Percentiles rank a stretch among this genome's conserved stretches.
Evolutionary conservation across 2,329 filamentous ascomycete species (phyloP).

Genomic region (Teratosphaeria epicoccoides): DNA sequence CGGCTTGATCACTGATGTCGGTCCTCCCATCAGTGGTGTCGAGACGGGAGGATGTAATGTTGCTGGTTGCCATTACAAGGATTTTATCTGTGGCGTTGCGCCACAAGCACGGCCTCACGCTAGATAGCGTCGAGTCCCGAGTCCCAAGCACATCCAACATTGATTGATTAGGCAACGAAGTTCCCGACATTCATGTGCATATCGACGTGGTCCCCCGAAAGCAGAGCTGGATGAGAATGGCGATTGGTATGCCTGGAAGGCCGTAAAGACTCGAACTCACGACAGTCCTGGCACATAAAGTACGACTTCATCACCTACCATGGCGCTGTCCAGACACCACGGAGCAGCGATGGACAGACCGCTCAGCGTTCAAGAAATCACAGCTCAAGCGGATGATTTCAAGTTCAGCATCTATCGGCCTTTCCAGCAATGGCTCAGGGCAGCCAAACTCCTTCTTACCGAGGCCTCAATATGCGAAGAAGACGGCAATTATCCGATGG

Average conservation of each 20-base stretch:
- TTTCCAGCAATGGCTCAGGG: conserved; percentile 39
- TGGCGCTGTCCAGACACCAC: conserved; percentile 23
- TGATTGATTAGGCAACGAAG: background rate
- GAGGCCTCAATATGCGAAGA: conserved; percentile 76
- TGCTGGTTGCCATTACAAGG: background rate
- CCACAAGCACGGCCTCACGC: background rate
- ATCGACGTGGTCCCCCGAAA: background rate
- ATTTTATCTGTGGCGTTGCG: background rate
- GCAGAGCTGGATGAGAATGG: background rate
- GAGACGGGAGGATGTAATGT: background rate
- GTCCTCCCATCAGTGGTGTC: background rate
- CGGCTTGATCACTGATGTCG: background rate
- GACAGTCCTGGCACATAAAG: background rate
- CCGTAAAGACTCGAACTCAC: background rate
- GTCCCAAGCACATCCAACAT: too few relatives aligned
- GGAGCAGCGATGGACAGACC: conserved; percentile 14
- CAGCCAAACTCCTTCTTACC: conserved; percentile 21
- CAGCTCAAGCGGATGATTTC: conserved; percentile 64
- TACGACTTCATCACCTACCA: conserved; percentile 2
- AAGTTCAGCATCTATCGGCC: conserved; percentile 68
- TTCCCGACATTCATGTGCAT: background rate
- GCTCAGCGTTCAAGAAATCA: conserved; percentile 62
- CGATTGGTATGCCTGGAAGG: background rate
- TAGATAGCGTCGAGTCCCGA: background rate
- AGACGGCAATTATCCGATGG: conserved; percentile 77